A percentile compares a stretch with the other conserved stretches of the same genome.
phyloP scores from a whole-genome alignment of 306 rosid species.

The Ceratonia siliqua region DNA sequence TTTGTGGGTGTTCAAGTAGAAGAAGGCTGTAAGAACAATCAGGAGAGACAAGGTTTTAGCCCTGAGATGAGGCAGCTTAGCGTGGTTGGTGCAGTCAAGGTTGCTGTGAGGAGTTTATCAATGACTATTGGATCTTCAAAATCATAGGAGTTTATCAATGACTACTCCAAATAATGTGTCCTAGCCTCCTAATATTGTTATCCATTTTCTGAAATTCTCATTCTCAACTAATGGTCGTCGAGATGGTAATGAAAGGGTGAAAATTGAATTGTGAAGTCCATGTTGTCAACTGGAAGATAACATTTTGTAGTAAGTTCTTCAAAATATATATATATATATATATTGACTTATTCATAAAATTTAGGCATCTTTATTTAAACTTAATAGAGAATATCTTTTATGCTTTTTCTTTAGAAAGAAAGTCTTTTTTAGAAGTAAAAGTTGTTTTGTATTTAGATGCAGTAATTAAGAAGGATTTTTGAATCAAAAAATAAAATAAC shows the following conservation, averaged over 20 bases:
- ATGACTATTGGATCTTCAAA: slow-evolving; percentile 69
- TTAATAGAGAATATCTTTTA: too few species aligned
- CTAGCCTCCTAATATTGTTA: background rate
- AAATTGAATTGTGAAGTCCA: slow-evolving; percentile 15
- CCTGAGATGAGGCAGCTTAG: slow-evolving; percentile 81
- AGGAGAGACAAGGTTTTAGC: slow-evolving; percentile 53
- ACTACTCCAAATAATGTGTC: slow-evolving; percentile 46
- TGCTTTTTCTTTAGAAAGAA: too few species aligned
- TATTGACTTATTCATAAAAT: too few species aligned
- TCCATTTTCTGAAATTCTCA: background rate
- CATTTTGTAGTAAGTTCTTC: background rate
- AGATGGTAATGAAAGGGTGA: background rate
- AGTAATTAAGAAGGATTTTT: too few species aligned
- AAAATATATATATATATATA: too few species aligned
- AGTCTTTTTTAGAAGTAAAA: too few species aligned
- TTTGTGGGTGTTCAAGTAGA: slow-evolving; percentile 86
- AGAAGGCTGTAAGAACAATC: slow-evolving; percentile 46
- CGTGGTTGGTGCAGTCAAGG: slow-evolving; percentile 77
- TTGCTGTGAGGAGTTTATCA: slow-evolving; percentile 82
- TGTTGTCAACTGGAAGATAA: slow-evolving; percentile 9
- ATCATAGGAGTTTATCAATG: slow-evolving; percentile 56
- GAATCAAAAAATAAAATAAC: too few species aligned
- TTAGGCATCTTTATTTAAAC: too few species aligned
- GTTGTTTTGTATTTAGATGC: too few species aligned
- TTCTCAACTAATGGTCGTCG: background rate